Evolutionary conservation across 148 eudicot genomes (phyloP).

Genomic region (Talinum fruticosum): DNA sequence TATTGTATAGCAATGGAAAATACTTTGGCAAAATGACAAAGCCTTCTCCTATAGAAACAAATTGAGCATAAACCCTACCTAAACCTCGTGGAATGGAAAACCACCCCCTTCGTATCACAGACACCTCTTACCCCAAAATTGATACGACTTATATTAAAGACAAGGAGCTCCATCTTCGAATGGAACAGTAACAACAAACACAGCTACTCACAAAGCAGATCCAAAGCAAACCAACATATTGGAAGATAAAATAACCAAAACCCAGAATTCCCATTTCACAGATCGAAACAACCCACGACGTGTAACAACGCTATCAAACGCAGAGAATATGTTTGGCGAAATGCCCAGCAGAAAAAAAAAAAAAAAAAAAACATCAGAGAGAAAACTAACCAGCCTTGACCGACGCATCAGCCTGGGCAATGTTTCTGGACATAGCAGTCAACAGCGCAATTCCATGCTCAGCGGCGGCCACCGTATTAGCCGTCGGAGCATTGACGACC

Average conservation of each 20-base stretch:
- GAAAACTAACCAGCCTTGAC: constrained; percentile 65
- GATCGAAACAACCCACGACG: background rate
- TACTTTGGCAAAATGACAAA: background rate
- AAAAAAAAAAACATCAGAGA: background rate
- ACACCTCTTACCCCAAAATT: background rate
- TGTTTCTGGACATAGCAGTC: constrained; percentile 87
- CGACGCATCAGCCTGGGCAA: constrained; percentile 97
- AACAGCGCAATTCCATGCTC: constrained; percentile 92
- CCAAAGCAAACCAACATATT: background rate
- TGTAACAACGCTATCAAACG: background rate
- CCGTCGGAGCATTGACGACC: constrained; percentile 97
- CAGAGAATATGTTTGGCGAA: constrained; percentile 31
- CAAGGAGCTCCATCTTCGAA: background rate
- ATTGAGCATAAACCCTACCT: background rate
- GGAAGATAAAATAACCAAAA: background rate
- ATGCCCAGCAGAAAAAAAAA: constrained; percentile 19
- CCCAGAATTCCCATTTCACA: constrained; percentile 5
- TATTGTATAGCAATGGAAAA: background rate
- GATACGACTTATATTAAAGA: background rate
- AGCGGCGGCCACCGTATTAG: constrained; percentile 95
- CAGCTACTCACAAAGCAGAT: background rate
- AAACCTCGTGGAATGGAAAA: too few relatives aligned
- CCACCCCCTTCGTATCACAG: background rate
- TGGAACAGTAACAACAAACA: background rate
- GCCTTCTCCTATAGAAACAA: background rate